These are phyloP conservation scores for Linnemannia elongata DNA, from an alignment of 192 early-diverging fungal species.

Conservation along the genomic window DNA sequence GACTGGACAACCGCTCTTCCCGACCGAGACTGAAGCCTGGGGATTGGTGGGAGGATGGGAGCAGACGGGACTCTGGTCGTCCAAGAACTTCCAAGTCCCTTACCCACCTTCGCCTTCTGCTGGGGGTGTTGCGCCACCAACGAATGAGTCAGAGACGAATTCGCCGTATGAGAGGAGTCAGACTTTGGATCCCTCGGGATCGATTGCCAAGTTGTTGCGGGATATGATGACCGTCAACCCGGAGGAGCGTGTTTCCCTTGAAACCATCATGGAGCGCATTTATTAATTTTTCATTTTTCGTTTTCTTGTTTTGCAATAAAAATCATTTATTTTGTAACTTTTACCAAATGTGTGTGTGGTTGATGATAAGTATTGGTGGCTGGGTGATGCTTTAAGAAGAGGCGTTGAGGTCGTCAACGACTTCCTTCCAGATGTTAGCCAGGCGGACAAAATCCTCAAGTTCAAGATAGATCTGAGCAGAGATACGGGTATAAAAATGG, in stretches of 20 bases:
- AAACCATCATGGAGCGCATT: slow-evolving; percentile 50
- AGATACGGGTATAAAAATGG: slow-evolving; percentile 64
- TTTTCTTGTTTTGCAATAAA: background rate
- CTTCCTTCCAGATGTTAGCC: slow-evolving; percentile 59
- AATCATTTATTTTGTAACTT: background rate
- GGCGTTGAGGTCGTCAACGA: slow-evolving; percentile 55
- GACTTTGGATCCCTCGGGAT: slow-evolving; percentile 43
- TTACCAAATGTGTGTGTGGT: background rate
- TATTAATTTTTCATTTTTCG: slow-evolving; percentile 11
- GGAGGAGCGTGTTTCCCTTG: slow-evolving; percentile 32
- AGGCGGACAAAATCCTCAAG: slow-evolving; percentile 62
- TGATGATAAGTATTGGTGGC: background rate
- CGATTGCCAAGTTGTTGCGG: slow-evolving; percentile 25
- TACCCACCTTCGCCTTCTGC: slow-evolving; percentile 24
- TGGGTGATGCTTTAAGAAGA: background rate
- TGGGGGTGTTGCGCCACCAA: background rate
- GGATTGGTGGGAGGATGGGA: slow-evolving; percentile 43
- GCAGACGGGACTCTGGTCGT: slow-evolving; percentile 4
- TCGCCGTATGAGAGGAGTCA: slow-evolving; percentile 14
- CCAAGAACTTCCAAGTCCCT: slow-evolving; percentile 27
- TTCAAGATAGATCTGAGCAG: slow-evolving; percentile 70
- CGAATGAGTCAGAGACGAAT: slow-evolving; percentile 8
- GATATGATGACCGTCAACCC: slow-evolving; percentile 39
- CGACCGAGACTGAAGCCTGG: slow-evolving; percentile 45
- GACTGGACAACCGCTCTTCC: slow-evolving; percentile 35